Conservation (phyloP, 495 filamentous ascomycete species). For the Geoglossum glabrum region DNA sequence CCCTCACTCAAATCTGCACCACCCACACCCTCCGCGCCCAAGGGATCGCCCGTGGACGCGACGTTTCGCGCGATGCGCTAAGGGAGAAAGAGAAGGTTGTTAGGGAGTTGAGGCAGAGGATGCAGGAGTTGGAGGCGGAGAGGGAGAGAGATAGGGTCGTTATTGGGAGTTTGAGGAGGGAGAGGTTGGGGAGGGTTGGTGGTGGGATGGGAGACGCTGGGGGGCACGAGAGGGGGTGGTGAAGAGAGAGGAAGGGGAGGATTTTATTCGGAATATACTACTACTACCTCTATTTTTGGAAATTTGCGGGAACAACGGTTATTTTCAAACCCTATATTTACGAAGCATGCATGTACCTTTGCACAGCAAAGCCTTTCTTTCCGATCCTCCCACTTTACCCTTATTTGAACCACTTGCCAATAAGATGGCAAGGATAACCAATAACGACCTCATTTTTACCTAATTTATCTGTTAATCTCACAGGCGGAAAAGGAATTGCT, state of each 20-base stretch:
- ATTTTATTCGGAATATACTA: no score
- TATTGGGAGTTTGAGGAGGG: slow-evolving; percentile 15
- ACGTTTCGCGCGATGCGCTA: slow-evolving; percentile 38
- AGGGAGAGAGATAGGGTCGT: slow-evolving; percentile 28
- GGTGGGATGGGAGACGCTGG: background rate
- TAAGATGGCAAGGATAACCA: no score
- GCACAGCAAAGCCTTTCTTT: no score
- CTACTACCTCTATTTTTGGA: no score
- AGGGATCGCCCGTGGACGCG: slow-evolving; percentile 39
- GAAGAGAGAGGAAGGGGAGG: slow-evolving; percentile 64
- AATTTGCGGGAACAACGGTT: no score
- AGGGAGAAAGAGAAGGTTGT: slow-evolving; percentile 41
- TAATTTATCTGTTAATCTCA: no score
- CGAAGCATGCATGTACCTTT: no score
- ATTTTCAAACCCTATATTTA: no score
- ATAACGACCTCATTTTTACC: no score
- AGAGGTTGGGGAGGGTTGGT: background rate
- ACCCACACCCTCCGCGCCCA: slow-evolving; percentile 31
- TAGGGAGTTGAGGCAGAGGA: slow-evolving; percentile 25
- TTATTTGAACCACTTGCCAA: no score
- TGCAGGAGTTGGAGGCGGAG: slow-evolving; percentile 30
- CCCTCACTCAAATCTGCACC: slow-evolving; percentile 29
- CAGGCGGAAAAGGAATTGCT: no score
- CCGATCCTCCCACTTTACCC: no score
- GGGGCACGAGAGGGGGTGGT: background rate